Evolutionary conservation across 805 yeast genomes (phyloP).

Genomic region (Alloascoidea hylecoeti): DNA sequence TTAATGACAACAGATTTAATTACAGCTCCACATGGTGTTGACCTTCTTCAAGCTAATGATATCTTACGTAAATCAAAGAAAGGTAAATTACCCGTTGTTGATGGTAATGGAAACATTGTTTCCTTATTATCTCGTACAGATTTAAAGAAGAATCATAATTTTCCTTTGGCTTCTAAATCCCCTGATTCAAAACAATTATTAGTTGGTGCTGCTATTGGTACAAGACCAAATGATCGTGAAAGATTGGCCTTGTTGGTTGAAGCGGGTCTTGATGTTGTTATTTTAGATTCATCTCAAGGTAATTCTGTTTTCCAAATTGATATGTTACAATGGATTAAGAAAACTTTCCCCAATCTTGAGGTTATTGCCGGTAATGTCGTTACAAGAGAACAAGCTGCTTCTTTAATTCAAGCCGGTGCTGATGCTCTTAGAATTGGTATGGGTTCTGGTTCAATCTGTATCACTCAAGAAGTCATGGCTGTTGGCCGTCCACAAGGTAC

Average conservation of each 20-base stretch:
- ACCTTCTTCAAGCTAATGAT: slow-evolving; percentile 76
- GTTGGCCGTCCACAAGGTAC: slow-evolving; percentile 99
- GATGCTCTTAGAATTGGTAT: slow-evolving; percentile 98
- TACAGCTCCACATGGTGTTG: slow-evolving; percentile 73
- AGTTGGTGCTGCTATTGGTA: slow-evolving; percentile 98
- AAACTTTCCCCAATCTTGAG: slow-evolving; percentile 63
- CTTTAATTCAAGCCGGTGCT: slow-evolving; percentile 88
- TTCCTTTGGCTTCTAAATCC: slow-evolving; percentile 91
- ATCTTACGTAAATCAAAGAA: slow-evolving; percentile 86
- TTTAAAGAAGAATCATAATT: slow-evolving; percentile 87
- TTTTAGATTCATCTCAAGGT: slow-evolving; percentile 95
- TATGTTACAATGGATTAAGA: slow-evolving; percentile 86
- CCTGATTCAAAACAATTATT: slow-evolving; percentile 86
- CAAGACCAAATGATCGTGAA: slow-evolving; percentile 75
- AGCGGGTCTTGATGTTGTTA: slow-evolving; percentile 95
- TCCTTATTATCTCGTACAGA: slow-evolving; percentile 91
- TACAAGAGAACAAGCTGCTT: slow-evolving; percentile 97
- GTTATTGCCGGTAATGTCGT: slow-evolving; percentile 98
- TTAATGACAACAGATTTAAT: slow-evolving; percentile 86
- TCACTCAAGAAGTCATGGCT: slow-evolving; percentile 99
- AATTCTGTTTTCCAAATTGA: slow-evolving; percentile 90
- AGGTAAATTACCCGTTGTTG: slow-evolving; percentile 95
- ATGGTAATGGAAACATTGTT: slow-evolving; percentile 57
- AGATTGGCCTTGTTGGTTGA: slow-evolving; percentile 77
- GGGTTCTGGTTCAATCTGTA: slow-evolving; percentile 99